A percentile compares a stretch with the other conserved stretches of the same genome.
phyloP scores from a whole-genome alignment of 2,329 filamentous ascomycete species.

The Aspergillus sp. region DNA sequence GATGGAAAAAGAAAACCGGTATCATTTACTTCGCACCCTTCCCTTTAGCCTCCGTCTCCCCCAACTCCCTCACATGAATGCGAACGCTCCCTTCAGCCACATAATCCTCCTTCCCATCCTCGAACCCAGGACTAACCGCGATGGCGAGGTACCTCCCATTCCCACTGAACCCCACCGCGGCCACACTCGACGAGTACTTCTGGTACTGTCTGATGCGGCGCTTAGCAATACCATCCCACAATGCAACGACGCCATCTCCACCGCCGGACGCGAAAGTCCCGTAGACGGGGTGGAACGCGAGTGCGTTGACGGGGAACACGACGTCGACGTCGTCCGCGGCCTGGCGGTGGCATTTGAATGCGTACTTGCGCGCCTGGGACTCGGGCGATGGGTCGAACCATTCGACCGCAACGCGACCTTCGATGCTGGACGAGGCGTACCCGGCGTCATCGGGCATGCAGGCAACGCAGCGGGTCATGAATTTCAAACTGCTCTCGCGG shows the following conservation, averaged over 20 bases:
- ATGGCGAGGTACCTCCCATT: constrained; percentile 74
- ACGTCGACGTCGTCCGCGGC: constrained; percentile 61
- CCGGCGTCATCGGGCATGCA: constrained; percentile 96
- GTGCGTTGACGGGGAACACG: constrained; percentile 83
- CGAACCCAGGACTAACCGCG: constrained; percentile 76
- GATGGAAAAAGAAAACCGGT: constrained; percentile 6
- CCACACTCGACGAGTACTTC: constrained; percentile 69
- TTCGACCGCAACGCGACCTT: constrained; percentile 91
- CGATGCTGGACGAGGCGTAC: constrained; percentile 86
- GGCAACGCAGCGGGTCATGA: constrained; percentile 84
- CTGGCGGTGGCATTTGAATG: constrained; percentile 96
- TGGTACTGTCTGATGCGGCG: constrained; percentile 83
- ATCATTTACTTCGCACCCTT: constrained; percentile 61
- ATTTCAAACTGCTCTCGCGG: constrained; percentile 88
- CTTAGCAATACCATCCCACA: constrained; percentile 91
- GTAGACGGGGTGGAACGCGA: constrained; percentile 74
- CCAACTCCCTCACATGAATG: constrained; percentile 73
- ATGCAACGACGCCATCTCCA: constrained; percentile 80
- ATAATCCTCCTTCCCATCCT: constrained; percentile 70
- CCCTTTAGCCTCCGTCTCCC: constrained; percentile 78
- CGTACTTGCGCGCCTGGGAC: constrained; percentile 88
- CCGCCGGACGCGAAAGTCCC: constrained; percentile 86
- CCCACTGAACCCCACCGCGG: constrained; percentile 65
- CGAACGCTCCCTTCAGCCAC: constrained; percentile 62
- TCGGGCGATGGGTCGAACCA: constrained; percentile 90